Percentiles rank a stretch among this genome's conserved stretches.
These are phyloP conservation scores for Phaseolus lunatus DNA, from an alignment of 306 rosid genomes.

Conservation along the genomic window DNA sequence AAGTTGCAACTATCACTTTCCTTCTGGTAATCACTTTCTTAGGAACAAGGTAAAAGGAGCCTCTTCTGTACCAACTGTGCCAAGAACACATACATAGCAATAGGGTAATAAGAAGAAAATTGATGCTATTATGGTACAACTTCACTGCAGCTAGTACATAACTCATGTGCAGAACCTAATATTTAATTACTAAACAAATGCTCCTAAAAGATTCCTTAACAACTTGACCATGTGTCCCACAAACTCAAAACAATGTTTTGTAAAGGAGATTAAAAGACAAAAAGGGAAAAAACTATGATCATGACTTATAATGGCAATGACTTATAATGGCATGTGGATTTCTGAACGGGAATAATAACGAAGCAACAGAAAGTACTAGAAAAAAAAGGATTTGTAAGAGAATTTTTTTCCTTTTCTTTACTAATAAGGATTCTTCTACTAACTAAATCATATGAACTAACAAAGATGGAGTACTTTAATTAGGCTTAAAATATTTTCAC, in stretches of 20 bases:
- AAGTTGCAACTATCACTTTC: constrained; percentile 31
- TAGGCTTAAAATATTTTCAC: not conserved
- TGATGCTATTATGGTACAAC: constrained; percentile 24
- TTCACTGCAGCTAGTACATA: not conserved
- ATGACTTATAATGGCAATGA: not conserved
- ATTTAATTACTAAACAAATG: not conserved
- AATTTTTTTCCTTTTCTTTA: not conserved
- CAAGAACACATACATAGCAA: not conserved
- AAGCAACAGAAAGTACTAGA: not conserved
- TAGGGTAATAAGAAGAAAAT: constrained; percentile 28
- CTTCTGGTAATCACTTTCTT: not conserved
- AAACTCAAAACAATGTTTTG: constrained; percentile 33
- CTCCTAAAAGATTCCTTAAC: constrained; percentile 24
- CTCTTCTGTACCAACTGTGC: not conserved
- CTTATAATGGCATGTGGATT: not conserved
- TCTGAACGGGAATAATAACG: not conserved
- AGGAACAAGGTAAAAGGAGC: not conserved
- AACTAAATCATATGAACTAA: not conserved
- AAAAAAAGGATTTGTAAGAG: not conserved
- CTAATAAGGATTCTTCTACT: not conserved
- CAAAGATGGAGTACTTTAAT: not conserved
- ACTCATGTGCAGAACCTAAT: constrained; percentile 8
- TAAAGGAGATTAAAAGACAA: not conserved
- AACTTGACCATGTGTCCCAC: constrained; percentile 29
- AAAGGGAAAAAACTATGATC: not conserved